A percentile compares a stretch with the other conserved stretches of the same genome.
Evolutionary conservation across 495 filamentous ascomycete species (phyloP).

Genomic region (Pyrenula aspistea): DNA sequence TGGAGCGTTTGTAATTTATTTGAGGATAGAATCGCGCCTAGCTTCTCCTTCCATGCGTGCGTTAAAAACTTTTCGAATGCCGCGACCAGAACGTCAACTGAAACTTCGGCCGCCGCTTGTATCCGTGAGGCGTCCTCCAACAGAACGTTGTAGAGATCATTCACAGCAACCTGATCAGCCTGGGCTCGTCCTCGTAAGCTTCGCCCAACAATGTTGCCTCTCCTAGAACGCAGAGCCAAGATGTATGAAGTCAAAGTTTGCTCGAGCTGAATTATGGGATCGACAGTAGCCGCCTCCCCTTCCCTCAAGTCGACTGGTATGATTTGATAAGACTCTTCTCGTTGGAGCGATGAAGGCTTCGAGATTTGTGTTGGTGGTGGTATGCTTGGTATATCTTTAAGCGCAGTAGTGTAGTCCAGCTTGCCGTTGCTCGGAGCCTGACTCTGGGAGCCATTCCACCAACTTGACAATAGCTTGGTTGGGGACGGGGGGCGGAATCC

Average conservation of each 20-base stretch:
- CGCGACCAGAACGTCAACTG: slow-evolving; percentile 81
- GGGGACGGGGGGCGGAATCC: slow-evolving; percentile 54
- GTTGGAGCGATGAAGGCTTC: not conserved
- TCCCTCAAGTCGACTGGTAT: slow-evolving; percentile 1
- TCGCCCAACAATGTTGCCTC: slow-evolving; percentile 73
- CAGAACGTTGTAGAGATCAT: slow-evolving; percentile 83
- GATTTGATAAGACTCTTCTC: not conserved
- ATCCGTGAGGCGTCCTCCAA: slow-evolving; percentile 68
- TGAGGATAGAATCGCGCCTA: slow-evolving; percentile 66
- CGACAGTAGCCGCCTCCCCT: slow-evolving; percentile 12
- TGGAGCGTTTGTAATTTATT: slow-evolving; percentile 58
- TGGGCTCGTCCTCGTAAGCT: slow-evolving; percentile 55
- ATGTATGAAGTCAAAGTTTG: slow-evolving; percentile 79
- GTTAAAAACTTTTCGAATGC: slow-evolving; percentile 91
- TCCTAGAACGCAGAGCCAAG: slow-evolving; percentile 65
- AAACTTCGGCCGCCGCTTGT: slow-evolving; percentile 59
- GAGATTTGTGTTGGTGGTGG: slow-evolving; percentile 6
- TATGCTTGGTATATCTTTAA: slow-evolving; percentile 20
- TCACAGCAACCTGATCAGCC: slow-evolving; percentile 68
- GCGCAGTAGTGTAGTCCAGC: slow-evolving; percentile 2
- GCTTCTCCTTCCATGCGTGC: slow-evolving; percentile 77
- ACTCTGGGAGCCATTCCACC: slow-evolving; percentile 23
- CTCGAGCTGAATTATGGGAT: slow-evolving; percentile 47
- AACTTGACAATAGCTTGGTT: slow-evolving; percentile 64
- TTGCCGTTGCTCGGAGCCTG: slow-evolving; percentile 14